Conservation (phyloP, 345 rosid genomes). For the Eutrema heterophyllum region DNA sequence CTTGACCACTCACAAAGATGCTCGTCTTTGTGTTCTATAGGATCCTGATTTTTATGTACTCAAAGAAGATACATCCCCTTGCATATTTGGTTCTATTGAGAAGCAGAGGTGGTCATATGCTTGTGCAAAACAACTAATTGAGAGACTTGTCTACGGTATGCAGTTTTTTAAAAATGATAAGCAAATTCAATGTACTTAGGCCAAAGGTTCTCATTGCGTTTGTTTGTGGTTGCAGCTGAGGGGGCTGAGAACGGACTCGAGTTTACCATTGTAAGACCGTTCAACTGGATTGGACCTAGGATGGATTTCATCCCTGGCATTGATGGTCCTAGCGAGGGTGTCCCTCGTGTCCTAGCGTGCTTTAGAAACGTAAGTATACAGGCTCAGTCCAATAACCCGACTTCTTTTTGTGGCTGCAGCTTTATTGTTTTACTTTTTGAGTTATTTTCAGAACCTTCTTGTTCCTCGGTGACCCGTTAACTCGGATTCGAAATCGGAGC, state of each 20-base stretch:
- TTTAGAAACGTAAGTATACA: constrained; percentile 75
- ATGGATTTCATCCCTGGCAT: constrained; percentile 99
- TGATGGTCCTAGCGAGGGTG: constrained; percentile 99
- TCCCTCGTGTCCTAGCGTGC: constrained; percentile 97
- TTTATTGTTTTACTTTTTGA: not conserved
- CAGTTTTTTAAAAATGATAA: not conserved
- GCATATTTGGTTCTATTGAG: constrained; percentile 97
- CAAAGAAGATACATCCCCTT: constrained; percentile 86
- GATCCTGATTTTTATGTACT: constrained; percentile 95
- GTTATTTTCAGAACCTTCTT: constrained; percentile 55
- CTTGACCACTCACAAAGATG: not conserved
- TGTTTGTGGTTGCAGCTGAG: constrained; percentile 60
- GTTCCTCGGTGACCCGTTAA: constrained; percentile 70
- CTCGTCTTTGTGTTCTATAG: constrained; percentile 36
- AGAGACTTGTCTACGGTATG: constrained; percentile 91
- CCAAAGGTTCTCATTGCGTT: not conserved
- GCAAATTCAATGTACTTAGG: not conserved
- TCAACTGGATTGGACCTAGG: constrained; percentile 99
- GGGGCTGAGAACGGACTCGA: constrained; percentile 95
- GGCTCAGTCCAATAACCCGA: not conserved
- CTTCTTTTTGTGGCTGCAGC: not conserved
- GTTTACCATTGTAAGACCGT: constrained; percentile 97
- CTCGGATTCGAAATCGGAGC: constrained; percentile 48
- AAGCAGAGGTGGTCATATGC: constrained; percentile 99
- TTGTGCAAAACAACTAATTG: constrained; percentile 98